Evolutionary conservation across 495 filamentous ascomycete species (phyloP), one percentile per base, ranked within the genome.

Genomic region (Massariosphaeria phaeospora): DNA sequence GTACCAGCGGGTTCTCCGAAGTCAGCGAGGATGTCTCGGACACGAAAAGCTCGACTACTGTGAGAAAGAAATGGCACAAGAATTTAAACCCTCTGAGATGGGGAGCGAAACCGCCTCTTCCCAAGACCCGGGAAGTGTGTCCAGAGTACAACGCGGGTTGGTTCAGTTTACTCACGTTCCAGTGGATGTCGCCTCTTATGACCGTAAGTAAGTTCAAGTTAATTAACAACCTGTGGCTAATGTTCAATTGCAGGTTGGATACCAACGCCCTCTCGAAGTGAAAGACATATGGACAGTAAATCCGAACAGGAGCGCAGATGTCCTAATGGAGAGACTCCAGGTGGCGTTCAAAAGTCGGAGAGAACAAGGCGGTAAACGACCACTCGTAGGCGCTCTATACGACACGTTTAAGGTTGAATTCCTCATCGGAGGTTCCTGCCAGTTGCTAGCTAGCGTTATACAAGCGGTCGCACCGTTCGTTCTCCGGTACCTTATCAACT

Each of bases 261-360:
- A 96, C 67, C 79, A 89, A 63, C 83, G 91, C 9, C 82, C 83
- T 11, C 77, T 97, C 6, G 87, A 96, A 59, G 70, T 83, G 30
- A 84, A 84, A 64, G 91, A 97, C 65, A 81, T 97, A 51, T 95
- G 90, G 83, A 74, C 73, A 0, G 85, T 96, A 41, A 95, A 95
- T 58, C 90, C 91, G 0, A 67, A 85, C 49, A 77, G 91, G 34
- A 73, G 79, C n/a, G 83, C 85, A 33, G 79, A 88, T 20, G 66
- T 79, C 3, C 65, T 95, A 63, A 80, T 84, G 9, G 66, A 67
- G 7, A 85, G 79, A 61, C 69, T 93, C 21, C 72, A 80, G 20
- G 75, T 72, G 29, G 79, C 85, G 0, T 88, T 96, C 62, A 70
- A 84, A 52, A 77, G 73, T 46, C 79, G 89, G 5, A 74, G 79